Evolutionary conservation across 2,329 filamentous ascomycete species (phyloP).

Genomic region (Tricladium varicosporioides): DNA sequence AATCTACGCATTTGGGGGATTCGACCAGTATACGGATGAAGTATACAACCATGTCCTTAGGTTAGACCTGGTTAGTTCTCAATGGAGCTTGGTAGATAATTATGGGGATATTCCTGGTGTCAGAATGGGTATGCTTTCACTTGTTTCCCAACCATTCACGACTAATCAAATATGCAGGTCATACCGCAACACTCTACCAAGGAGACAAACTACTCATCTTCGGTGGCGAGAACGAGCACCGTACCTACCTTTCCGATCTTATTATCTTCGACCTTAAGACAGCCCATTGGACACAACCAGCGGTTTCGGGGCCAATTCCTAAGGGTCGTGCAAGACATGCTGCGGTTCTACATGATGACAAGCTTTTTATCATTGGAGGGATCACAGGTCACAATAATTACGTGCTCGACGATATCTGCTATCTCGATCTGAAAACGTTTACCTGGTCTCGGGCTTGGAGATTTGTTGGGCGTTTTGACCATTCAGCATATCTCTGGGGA

Average conservation of each 20-base stretch:
- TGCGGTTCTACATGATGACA: conserved; percentile 89
- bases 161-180: conserved; percentile 54
- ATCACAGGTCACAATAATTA: conserved; percentile 90
- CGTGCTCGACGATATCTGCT: conserved; percentile 94
- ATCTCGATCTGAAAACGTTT: conserved; percentile 93
- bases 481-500: conserved; percentile 89
- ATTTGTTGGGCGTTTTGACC: conserved; percentile 92
- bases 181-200: conserved; percentile 91
- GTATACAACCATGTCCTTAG: conserved; percentile 96
- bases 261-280: conserved; percentile 95
- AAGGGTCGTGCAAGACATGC: conserved; percentile 91
- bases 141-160: not conserved
- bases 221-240: conserved; percentile 95
- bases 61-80: conserved; percentile 80
- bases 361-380: conserved; percentile 93
- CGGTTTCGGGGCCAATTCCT: conserved; percentile 79
- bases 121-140: conserved; percentile 72
- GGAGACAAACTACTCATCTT: conserved; percentile 96
- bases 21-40: conserved; percentile 98
- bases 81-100: conserved; percentile 96
- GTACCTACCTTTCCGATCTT: conserved; percentile 91
- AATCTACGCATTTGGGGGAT: conserved; percentile 97
- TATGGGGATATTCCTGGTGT: conserved; percentile 98
- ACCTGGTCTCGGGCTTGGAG: conserved; percentile 97
- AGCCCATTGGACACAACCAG: conserved; percentile 91